Base-by-base conservation (phyloP, 2,329 filamentous ascomycete species). In the Raffaelea ambrosiae region DNA sequence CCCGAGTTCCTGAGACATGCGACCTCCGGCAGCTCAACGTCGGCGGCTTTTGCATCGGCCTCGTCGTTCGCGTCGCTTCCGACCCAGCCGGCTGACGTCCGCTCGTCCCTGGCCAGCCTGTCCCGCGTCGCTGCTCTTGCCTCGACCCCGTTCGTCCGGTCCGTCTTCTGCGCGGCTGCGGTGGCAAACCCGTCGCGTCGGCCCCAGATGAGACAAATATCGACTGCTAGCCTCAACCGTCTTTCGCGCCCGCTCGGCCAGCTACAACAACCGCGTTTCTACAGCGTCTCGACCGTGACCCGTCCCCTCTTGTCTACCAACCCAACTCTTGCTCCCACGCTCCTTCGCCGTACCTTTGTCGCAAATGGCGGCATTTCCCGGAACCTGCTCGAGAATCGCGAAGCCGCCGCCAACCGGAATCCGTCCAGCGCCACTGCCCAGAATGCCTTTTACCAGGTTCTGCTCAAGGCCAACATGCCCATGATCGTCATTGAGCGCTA, bases 371-470 rank as follows among this genome's bases (percentile, higher is more conserved):
- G 72, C 19, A 68, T 79, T 47, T 74, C 79, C 41, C 72, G 76
- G 51, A 81, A 75, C 53, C 72, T 91, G 48, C 78, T 98, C 31
- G 88, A 89, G 31, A 86, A 88, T 55, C 77, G 90, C 57, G 93
- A 98, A 68, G 85, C 90, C 63, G 85, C 86, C 21, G 94, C 93
- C 35, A 98, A 97, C 67, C 86, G 88, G 65, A 95, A 95, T 59
- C 88, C 93, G 2, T 78, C 74, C 51, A 97, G 88, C 64, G 84
- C 89, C 23, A 86, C 85, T 40, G 83, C 89, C 19, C 93, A 98
- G 64, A 93, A 91, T 63, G 84, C 87, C 16, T 96, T 98, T 64
- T 98, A 98, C 63, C 85, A 91, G 62, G 84, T 90, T 41, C 78
- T 98, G 14, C 74, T 96, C 48, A 86, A 86, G 61, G 89, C 91